Evolutionary conservation across 2,329 filamentous ascomycete species (phyloP).

Genomic region (Aspergillus glaucus): DNA sequence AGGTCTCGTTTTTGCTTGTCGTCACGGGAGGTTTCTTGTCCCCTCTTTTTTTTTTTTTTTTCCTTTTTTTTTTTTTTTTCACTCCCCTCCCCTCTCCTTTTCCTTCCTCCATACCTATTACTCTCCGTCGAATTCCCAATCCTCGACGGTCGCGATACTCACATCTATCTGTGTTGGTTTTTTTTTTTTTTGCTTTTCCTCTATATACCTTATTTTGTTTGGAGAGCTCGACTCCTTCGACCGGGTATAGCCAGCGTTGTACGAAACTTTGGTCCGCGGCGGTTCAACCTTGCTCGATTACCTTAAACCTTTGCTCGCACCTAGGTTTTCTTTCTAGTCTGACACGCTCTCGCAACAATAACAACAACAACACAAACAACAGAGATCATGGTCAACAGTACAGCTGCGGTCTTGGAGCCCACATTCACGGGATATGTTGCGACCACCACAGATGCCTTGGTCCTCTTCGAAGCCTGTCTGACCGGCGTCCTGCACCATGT

Average conservation of each 20-base stretch:
- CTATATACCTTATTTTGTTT: neutral
- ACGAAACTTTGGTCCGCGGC: conserved; percentile 15
- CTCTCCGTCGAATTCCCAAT: neutral
- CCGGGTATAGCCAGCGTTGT: neutral
- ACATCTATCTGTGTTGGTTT: too few species aligned
- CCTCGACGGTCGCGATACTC: neutral
- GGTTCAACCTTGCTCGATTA: conserved; percentile 16
- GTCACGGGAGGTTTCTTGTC: neutral
- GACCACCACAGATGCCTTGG: conserved; percentile 68
- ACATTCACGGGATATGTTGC: conserved; percentile 63
- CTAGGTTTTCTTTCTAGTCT: conserved; percentile 11
- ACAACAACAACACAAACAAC: conserved; percentile 1
- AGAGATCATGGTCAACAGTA: conserved; percentile 36
- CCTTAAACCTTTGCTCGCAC: conserved; percentile 9
- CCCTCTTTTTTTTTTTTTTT: neutral
- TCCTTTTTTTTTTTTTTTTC: conserved; percentile 1
- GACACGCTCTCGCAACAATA: neutral
- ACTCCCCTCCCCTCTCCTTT: conserved; percentile 1
- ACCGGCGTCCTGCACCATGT: conserved; percentile 66
- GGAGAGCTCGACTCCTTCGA: neutral
- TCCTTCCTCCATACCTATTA: neutral
- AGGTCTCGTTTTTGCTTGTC: neutral
- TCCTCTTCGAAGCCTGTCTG: conserved; percentile 74
- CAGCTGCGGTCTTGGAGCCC: conserved; percentile 49
- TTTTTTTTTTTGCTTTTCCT: too few species aligned